phyloP scores from a whole-genome alignment of 306 rosid genomes.

The Trifolium dubium region DNA sequence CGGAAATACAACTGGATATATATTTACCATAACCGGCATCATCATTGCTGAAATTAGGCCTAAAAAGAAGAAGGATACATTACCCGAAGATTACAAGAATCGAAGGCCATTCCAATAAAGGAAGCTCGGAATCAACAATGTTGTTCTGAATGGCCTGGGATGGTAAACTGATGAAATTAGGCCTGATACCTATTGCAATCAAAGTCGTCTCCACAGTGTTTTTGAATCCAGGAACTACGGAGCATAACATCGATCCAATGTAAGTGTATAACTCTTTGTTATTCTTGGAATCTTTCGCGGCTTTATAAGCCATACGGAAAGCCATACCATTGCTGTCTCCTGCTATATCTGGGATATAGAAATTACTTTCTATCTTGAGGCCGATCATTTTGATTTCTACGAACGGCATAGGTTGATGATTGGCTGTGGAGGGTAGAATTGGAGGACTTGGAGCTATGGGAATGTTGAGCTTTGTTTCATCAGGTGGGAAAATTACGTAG shows the following conservation, averaged over 20 bases:
- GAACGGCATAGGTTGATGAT: no score
- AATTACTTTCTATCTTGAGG: not conserved
- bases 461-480: no score
- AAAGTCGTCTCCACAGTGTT: not conserved
- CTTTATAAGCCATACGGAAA: not conserved
- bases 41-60: no score
- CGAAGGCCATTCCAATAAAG: no score
- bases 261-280: not conserved
- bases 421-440: no score
- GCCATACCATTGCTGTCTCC: not conserved
- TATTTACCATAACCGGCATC: no score
- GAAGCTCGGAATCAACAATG: rapidly evolving
- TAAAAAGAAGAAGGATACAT: no score
- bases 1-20: no score
- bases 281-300: not conserved
- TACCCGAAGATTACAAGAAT: no score
- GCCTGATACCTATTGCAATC: not conserved
- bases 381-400: not conserved
- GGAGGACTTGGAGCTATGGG: no score
- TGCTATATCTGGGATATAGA: not conserved
- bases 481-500: no score
- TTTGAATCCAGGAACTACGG: not conserved
- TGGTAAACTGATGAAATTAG: not conserved
- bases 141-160: not conserved
- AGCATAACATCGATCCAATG: not conserved